Base-by-base conservation (phyloP, 2,329 filamentous ascomycete genomes). In the Paracoccidioides brasiliensis region DNA sequence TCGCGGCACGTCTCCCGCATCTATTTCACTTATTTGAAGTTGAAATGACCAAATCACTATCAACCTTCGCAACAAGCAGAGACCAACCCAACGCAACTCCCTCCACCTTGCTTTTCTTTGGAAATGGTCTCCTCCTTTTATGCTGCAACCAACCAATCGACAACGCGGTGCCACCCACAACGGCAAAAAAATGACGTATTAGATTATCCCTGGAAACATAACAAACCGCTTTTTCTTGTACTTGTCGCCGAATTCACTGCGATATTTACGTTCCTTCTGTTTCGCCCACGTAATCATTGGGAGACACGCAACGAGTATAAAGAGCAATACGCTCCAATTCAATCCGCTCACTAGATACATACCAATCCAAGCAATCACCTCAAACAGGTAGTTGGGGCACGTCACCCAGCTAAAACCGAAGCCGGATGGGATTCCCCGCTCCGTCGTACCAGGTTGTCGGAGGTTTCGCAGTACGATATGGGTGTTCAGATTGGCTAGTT, bases 321-420 rank as follows among this genome's bases (percentile, higher is more conserved):
- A 97, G 22, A 95, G 63, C 14, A 83, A 75, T 0, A 93, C 87
- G 52, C 83, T 80, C 76, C 86, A 85, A 73, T 85, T 90, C 57
- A 75, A 59, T 65, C 88, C 84, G 64, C 83, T 90, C 54, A 91
- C 80, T 45, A 95, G 68, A 62, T 86, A 84, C 55, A 97, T 78
- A 32, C 90, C 90, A 35, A 87, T 64, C 93, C 93, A 98, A 0
- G 90, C 82, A 41, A 95, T 70, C 5, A 87, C 78, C 69, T 98
- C 93, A 64, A 94, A 97, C 76, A 95, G 82, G 76, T 98, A 98
- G 76, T 98, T 98, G 44, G 93, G 93, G 75, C 90, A 95, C 10
- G 93, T 98, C 53, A 98, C 91, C 40, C 88, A 73, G 60, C 76
- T 78, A 72, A 96, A 97, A 35, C 90, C 88, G 57, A 91, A 82